Percentiles rank a stretch among this genome's conserved stretches.
phyloP scores from a whole-genome alignment of 169 alveolate species.

The Plasmodium chabaudi region DNA sequence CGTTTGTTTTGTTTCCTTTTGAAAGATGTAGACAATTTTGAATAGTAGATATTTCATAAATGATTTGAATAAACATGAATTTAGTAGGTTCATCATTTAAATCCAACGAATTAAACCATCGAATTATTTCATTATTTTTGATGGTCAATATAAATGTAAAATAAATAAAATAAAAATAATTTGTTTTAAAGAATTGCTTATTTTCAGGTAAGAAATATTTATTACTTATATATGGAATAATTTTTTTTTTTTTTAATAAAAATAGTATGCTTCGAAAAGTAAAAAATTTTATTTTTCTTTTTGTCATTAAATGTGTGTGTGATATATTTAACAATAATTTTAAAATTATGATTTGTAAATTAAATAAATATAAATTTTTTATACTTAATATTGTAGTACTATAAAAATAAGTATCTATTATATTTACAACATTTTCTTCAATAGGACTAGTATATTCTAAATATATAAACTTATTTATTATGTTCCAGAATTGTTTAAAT shows the following conservation, averaged over 20 bases:
- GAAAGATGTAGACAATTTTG: too few species aligned
- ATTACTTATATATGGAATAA: background rate
- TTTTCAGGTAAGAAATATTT: background rate
- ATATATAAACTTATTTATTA: slow-evolving; percentile 9
- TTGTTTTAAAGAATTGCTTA: background rate
- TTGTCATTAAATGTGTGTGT: slow-evolving; percentile 22
- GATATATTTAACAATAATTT: slow-evolving; percentile 23
- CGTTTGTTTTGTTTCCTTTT: too few species aligned
- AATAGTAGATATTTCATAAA: slow-evolving; percentile 34
- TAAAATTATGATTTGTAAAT: slow-evolving; percentile 26
- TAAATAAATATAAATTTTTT: slow-evolving; percentile 11
- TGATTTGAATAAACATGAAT: slow-evolving; percentile 14
- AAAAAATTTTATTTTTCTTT: slow-evolving; percentile 21
- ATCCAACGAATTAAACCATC: slow-evolving; percentile 6
- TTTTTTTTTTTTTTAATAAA: slow-evolving; percentile 33
- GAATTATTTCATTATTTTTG: slow-evolving; percentile 15
- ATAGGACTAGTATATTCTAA: background rate
- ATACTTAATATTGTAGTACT: slow-evolving; percentile 33
- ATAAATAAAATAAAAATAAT: background rate
- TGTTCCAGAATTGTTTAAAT: slow-evolving; percentile 23
- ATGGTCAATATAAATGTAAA: slow-evolving; percentile 42
- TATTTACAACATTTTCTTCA: slow-evolving; percentile 9
- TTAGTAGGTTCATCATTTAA: background rate
- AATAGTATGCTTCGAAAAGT: slow-evolving; percentile 38
- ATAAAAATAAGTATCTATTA: slow-evolving; percentile 21